Percentiles rank a stretch among this genome's conserved stretches.
These are phyloP conservation scores for Elsinoe batatas DNA, from an alignment of 2,329 filamentous ascomycete genomes.

Conservation along the genomic window DNA sequence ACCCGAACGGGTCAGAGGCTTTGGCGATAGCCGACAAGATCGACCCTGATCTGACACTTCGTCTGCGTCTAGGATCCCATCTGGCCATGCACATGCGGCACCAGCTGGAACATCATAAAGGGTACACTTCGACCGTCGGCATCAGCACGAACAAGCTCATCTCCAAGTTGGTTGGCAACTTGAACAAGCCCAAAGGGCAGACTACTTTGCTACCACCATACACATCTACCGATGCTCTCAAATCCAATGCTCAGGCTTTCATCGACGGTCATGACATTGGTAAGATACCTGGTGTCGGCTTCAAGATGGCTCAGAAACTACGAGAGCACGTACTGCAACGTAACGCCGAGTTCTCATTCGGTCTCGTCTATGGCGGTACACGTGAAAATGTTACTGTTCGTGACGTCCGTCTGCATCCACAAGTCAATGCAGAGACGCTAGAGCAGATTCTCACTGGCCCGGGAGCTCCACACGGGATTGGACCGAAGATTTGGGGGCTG, in stretches of 20 bases:
- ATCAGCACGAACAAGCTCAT: constrained; percentile 80
- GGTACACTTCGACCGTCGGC: constrained; percentile 80
- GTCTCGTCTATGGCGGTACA: constrained; percentile 40
- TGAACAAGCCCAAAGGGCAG: constrained; percentile 79
- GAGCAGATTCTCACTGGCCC: constrained; percentile 61
- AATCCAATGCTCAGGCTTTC: constrained; percentile 48
- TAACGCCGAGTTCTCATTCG: constrained; percentile 33
- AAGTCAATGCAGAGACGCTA: constrained; percentile 54
- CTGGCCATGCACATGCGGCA: constrained; percentile 64
- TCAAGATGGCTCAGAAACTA: constrained; percentile 61
- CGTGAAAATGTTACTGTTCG: constrained; percentile 53
- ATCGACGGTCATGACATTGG: constrained; percentile 67
- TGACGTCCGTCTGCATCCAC: constrained; percentile 53
- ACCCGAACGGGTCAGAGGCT: constrained; percentile 28
- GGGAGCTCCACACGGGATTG: constrained; percentile 61
- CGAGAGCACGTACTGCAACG: constrained; percentile 49
- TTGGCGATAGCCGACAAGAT: constrained; percentile 3
- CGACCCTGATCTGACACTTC: constrained; percentile 30
- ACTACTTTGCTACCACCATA: constrained; percentile 68
- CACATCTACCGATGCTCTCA: constrained; percentile 22
- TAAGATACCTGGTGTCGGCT: constrained; percentile 77
- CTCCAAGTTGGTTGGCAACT: constrained; percentile 72
- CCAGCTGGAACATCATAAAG: constrained; percentile 62
- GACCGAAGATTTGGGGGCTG: constrained; percentile 62
- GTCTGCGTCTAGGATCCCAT: constrained; percentile 70